phyloP scores from a whole-genome alignment of 257 asterid genomes.

The Echium plantagineum region DNA sequence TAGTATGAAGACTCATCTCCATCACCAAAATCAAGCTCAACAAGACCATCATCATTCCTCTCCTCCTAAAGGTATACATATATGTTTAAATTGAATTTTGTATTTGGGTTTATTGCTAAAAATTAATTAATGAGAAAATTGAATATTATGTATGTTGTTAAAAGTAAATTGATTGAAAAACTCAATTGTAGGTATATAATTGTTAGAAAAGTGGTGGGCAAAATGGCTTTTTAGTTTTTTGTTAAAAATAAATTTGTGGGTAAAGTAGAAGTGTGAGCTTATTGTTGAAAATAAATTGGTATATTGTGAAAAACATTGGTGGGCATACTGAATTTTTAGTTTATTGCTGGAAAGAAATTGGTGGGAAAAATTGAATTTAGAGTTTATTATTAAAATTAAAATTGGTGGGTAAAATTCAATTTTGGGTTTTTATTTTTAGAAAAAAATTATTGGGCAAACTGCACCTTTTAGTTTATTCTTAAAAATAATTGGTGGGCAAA shows the following conservation, averaged over 20 bases:
- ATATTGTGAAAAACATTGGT: no score
- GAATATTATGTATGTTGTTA: no score
- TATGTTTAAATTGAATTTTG: no score
- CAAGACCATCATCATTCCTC: conserved; percentile 18
- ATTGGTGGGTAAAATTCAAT: not conserved
- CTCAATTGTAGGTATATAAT: no score
- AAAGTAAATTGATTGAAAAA: no score
- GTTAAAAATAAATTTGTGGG: not conserved
- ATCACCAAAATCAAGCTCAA: conserved; percentile 34
- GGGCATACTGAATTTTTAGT: no score
- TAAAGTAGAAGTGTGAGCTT: not conserved
- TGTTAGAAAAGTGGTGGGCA: no score
- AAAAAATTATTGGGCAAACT: not conserved
- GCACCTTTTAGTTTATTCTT: not conserved
- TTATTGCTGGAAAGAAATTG: no score
- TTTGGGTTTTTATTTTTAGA: conserved; percentile 9
- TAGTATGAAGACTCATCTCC: conserved; percentile 27
- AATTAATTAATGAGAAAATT: no score
- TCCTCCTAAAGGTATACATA: conserved; percentile 32
- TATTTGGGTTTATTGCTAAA: no score
- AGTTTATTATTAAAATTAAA: not conserved
- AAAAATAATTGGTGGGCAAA: not conserved
- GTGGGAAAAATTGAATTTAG: not conserved
- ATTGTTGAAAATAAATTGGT: conserved; percentile 7
- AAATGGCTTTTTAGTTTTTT: not conserved